Evolutionary conservation across 2,329 filamentous ascomycete genomes (phyloP).

Genomic region (Ustilaginoidea virens): DNA sequence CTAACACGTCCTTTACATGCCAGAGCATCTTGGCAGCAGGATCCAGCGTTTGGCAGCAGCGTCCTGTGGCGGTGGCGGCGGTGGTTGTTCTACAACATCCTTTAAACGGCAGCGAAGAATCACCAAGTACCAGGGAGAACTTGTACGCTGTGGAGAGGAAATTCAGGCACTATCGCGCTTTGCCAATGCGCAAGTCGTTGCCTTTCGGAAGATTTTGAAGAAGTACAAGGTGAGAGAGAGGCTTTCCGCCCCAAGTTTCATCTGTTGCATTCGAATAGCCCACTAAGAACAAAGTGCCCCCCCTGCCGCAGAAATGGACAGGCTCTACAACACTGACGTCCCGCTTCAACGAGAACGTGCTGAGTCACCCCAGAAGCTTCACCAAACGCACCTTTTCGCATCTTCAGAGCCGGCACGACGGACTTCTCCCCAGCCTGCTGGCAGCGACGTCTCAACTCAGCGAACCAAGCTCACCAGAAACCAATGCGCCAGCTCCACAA

Average conservation of each 20-base stretch:
- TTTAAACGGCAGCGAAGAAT: constrained; percentile 35
- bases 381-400: constrained; percentile 46
- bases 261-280: too few species aligned
- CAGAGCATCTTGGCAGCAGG: constrained; percentile 33
- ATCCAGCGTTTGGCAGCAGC: constrained; percentile 32
- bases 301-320: constrained; percentile 81
- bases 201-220: constrained; percentile 71
- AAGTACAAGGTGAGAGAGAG: constrained; percentile 52
- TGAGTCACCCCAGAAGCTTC: constrained; percentile 55
- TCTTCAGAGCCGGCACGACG: constrained; percentile 34
- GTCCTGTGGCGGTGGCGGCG: constrained; percentile 20
- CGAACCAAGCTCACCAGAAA: constrained; percentile 23
- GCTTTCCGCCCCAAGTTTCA: not conserved
- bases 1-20: constrained; percentile 4
- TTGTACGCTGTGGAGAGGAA: constrained; percentile 51
- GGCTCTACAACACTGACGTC: constrained; percentile 48
- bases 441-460: constrained; percentile 25
- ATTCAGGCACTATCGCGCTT: constrained; percentile 57
- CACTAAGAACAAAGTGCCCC: too few species aligned
- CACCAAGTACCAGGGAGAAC: constrained; percentile 35
- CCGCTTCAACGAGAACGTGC: constrained; percentile 51
- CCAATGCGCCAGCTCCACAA: constrained; percentile 10
- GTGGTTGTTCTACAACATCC: constrained; percentile 16
- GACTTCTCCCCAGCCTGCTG: constrained; percentile 31
- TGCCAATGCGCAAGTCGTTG: constrained; percentile 55